Conservation (phyloP, 2,329 filamentous ascomycete species). For the Apiospora saccharicola region DNA sequence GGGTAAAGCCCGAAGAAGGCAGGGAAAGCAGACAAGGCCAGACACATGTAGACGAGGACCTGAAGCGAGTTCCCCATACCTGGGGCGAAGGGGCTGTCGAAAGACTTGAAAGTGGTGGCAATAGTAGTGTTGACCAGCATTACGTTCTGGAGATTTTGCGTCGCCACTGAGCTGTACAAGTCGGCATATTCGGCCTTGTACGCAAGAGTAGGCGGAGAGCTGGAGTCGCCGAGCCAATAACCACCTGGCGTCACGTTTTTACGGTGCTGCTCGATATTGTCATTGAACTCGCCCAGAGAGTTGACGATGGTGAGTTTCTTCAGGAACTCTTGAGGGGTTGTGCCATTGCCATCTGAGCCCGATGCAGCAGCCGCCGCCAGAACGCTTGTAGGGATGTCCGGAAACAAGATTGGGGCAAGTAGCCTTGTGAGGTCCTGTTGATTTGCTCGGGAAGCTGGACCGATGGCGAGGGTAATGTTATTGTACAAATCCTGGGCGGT, state of each 20-base stretch:
- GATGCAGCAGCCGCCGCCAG: conserved; percentile 31
- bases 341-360: not conserved
- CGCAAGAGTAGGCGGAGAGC: conserved; percentile 69
- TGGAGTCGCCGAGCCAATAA: conserved; percentile 74
- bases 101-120: conserved; percentile 74
- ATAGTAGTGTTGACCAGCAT: conserved; percentile 74
- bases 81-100: conserved; percentile 77
- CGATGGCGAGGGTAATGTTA: conserved; percentile 49
- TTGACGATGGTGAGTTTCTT: conserved; percentile 62
- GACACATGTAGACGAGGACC: conserved; percentile 80
- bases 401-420: conserved; percentile 50
- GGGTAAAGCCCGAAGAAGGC: conserved; percentile 91
- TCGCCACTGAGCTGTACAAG: conserved; percentile 64
- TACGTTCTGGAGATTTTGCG: conserved; percentile 72
- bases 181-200: conserved; percentile 71
- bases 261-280: conserved; percentile 68
- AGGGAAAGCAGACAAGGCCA: conserved; percentile 80
- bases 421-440: conserved; percentile 40
- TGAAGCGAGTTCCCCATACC: conserved; percentile 77
- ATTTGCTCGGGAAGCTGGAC: conserved; percentile 49
- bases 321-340: conserved; percentile 36
- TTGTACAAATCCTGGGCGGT: conserved; percentile 45
- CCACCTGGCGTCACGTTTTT: conserved; percentile 78
- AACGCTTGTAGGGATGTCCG: conserved; percentile 28
- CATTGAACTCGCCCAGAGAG: conserved; percentile 72